phyloP scores from a whole-genome alignment of 208 protist species.

The Acanthamoeba triangularis region DNA sequence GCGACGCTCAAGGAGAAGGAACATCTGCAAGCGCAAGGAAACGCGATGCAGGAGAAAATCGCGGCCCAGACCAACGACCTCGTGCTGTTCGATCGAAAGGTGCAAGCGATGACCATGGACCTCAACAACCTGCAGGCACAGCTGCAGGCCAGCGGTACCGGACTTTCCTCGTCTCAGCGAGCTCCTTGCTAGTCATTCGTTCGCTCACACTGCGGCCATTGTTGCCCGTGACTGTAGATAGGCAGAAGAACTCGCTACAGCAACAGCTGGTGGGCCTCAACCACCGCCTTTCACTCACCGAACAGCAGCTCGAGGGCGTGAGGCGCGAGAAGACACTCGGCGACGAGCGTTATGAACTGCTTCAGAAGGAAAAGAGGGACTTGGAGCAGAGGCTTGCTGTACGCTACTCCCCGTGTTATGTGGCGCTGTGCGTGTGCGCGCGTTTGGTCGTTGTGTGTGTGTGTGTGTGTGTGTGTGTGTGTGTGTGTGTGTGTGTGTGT shows the following conservation, averaged over 20 bases:
- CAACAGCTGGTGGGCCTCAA: slow-evolving; percentile 53
- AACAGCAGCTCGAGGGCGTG: slow-evolving; percentile 59
- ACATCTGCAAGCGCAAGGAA: neutral
- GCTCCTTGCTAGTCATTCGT: too few relatives aligned
- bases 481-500: neutral
- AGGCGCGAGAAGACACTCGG: slow-evolving; percentile 6
- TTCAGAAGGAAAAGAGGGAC: slow-evolving; percentile 17
- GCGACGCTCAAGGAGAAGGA: slow-evolving; percentile 45
- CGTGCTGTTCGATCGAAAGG: slow-evolving; percentile 15
- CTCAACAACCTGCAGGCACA: slow-evolving; percentile 40
- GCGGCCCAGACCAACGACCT: slow-evolving; percentile 31
- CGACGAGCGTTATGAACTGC: neutral
- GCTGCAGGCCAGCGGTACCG: neutral
- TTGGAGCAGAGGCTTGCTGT: slow-evolving; percentile 3
- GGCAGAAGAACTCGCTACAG: slow-evolving; percentile 13
- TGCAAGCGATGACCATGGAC: slow-evolving; percentile 36
- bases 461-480: too few relatives aligned
- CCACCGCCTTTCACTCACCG: slow-evolving; percentile 40
- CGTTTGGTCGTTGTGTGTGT: too few relatives aligned
- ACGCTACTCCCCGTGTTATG: neutral
- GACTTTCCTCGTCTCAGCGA: neutral
- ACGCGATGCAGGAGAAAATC: slow-evolving; percentile 9
- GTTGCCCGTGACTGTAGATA: neutral
- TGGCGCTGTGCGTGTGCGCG: too few relatives aligned
- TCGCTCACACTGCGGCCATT: neutral